phyloP scores from a whole-genome alignment of 192 early-diverging fungal genomes.

The Coemansia sp. region DNA sequence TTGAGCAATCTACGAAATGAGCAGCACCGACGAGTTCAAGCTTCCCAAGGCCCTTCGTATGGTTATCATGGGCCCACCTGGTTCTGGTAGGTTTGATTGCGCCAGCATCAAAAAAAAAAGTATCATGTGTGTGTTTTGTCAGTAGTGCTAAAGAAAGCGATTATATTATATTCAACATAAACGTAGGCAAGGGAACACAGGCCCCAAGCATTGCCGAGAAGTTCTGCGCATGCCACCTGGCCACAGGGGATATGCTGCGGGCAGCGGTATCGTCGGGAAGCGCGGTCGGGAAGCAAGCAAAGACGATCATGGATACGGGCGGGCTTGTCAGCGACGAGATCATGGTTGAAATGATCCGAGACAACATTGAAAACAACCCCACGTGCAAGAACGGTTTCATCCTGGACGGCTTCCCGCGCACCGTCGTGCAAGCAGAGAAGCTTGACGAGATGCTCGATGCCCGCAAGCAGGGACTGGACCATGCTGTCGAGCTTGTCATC shows the following conservation, averaged over 20 bases:
- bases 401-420: constrained; percentile 98
- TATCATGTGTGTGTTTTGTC: neutral
- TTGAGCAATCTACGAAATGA: constrained; percentile 11
- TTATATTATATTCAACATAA: neutral
- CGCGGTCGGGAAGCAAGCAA: constrained; percentile 90
- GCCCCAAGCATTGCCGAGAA: constrained; percentile 94
- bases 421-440: constrained; percentile 97
- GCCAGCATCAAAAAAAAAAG: neutral
- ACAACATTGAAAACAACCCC: constrained; percentile 91
- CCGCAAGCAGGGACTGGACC: constrained; percentile 77
- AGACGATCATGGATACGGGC: constrained; percentile 99
- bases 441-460: constrained; percentile 91
- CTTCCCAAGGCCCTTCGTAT: constrained; percentile 61
- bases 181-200: constrained; percentile 90
- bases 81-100: constrained; percentile 67
- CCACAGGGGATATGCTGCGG: constrained; percentile 98
- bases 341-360: constrained; percentile 94
- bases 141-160: neutral
- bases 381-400: constrained; percentile 99
- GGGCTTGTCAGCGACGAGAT: constrained; percentile 98
- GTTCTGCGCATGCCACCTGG: constrained; percentile 96
- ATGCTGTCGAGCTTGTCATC: constrained; percentile 90
- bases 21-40: constrained; percentile 38
- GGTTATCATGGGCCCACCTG: constrained; percentile 91
- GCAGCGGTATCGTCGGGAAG: constrained; percentile 92